A percentile compares a stretch with the other conserved stretches of the same genome.
phyloP scores from a whole-genome alignment of 192 early-diverging fungal species.

The Podila clonocystis region DNA sequence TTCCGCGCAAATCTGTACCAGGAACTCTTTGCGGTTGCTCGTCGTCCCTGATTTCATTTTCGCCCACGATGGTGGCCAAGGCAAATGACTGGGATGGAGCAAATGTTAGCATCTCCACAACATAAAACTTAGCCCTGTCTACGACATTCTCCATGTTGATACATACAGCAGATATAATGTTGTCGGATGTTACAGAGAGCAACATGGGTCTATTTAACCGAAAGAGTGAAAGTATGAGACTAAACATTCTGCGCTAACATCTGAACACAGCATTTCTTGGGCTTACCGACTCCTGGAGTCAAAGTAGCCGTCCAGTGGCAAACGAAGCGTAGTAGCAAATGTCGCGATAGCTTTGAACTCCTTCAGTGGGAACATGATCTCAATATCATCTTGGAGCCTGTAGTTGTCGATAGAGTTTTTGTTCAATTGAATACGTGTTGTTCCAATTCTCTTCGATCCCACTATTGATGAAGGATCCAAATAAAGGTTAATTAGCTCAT shows the following conservation, averaged over 20 bases:
- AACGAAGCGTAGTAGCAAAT: slow-evolving; percentile 25
- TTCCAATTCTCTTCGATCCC: slow-evolving; percentile 15
- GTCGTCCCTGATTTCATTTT: not conserved
- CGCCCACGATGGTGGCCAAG: slow-evolving; percentile 21
- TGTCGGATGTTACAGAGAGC: slow-evolving; percentile 18
- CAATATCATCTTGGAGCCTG: slow-evolving; percentile 12
- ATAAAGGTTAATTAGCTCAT: not conserved
- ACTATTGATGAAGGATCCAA: not conserved
- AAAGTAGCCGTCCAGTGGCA: slow-evolving; percentile 28
- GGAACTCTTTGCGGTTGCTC: not conserved
- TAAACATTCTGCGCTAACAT: not conserved
- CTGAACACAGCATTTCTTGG: not conserved
- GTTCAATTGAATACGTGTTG: slow-evolving; percentile 22
- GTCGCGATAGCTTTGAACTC: slow-evolving; percentile 42
- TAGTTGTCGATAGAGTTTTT: slow-evolving; percentile 14
- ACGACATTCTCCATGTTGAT: no score
- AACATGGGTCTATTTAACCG: slow-evolving; percentile 20
- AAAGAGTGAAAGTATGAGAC: not conserved
- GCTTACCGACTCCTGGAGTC: slow-evolving; percentile 25
- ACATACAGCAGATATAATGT: slow-evolving; percentile 32
- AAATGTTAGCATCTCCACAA: no score
- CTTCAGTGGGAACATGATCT: slow-evolving; percentile 26
- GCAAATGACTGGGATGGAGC: slow-evolving; percentile 15
- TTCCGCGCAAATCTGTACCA: not conserved
- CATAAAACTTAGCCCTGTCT: not conserved